A percentile compares a stretch with the other conserved stretches of the same genome.
phyloP scores from a whole-genome alignment of 2,329 filamentous ascomycete species.

The Pestalotiopsis sp. region DNA sequence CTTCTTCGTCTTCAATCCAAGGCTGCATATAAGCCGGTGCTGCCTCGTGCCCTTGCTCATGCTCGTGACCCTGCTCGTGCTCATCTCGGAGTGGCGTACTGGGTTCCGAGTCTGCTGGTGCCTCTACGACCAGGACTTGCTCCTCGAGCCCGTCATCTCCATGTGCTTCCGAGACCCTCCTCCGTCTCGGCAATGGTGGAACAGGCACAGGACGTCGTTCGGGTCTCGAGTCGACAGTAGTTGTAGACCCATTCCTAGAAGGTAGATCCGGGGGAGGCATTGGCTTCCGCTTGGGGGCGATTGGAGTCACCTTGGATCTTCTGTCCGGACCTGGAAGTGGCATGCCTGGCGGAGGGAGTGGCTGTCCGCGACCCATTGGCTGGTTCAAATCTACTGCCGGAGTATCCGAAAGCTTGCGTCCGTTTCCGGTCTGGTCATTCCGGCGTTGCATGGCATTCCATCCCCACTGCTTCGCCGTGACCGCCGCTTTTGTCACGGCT shows the following conservation, averaged over 20 bases:
- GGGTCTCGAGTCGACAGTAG: slow-evolving; percentile 22
- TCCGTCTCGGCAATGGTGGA: slow-evolving; percentile 31
- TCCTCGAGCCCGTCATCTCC: slow-evolving; percentile 26
- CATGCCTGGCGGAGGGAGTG: slow-evolving; percentile 33
- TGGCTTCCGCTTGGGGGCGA: slow-evolving; percentile 30
- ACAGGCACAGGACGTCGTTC: slow-evolving; percentile 31
- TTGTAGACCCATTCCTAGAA: slow-evolving; percentile 23
- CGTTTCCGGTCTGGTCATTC: slow-evolving; percentile 27
- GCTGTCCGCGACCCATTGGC: slow-evolving; percentile 37
- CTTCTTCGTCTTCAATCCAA: slow-evolving; percentile 31
- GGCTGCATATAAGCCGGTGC: slow-evolving; percentile 25
- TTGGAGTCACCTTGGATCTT: slow-evolving; percentile 25
- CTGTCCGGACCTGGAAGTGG: slow-evolving; percentile 33
- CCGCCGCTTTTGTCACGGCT: slow-evolving; percentile 33
- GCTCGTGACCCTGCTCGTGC: slow-evolving; percentile 3
- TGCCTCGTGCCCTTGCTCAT: slow-evolving; percentile 9
- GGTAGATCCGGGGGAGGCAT: slow-evolving; percentile 26
- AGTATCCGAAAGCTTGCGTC: slow-evolving; percentile 32
- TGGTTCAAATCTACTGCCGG: slow-evolving; percentile 32
- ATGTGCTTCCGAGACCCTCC: slow-evolving; percentile 32
- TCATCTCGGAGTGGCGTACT: slow-evolving; percentile 25
- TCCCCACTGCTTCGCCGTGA: slow-evolving; percentile 36
- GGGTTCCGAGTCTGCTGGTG: slow-evolving; percentile 33
- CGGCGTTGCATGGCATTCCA: slow-evolving; percentile 34
- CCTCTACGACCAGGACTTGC: slow-evolving; percentile 33